Evolutionary conservation across 2,329 filamentous ascomycete genomes (phyloP), one percentile per base, ranked within the genome.

Genomic region (Emericellopsis atlantica): DNA sequence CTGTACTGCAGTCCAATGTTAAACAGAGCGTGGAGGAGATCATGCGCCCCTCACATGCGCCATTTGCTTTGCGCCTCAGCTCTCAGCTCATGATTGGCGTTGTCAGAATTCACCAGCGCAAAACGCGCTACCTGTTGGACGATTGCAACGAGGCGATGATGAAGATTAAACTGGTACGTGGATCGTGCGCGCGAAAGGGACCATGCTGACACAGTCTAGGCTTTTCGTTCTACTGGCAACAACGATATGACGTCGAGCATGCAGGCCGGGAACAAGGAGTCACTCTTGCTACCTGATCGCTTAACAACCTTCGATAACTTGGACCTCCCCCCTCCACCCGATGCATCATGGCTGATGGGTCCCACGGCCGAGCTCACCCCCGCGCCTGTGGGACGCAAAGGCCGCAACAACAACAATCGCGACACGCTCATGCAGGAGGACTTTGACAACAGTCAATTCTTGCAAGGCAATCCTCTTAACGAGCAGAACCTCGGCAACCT

Each of bases 61-160:
- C 92, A 24, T 90, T 98, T 76, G 92, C 92, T 24, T 66, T 98
- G 54, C 87, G 92, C 51, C 68, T 98, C 46, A 96, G 88, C 56
- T 89, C 90, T 45, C 92, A 98, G 66, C 72, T 98, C 43, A 70
- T 98, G 55, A 75, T 98, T 42, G 92, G 92, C 66, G 92, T 98
- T 22, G 92, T 95, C 51, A 80, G 90, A 57, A 98, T 98, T 56
- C 98, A 98, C 64, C 93, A 89, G 62, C 77, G 92, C 56, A 98
- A 98, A 66, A 90, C 92, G 55, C 84, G 89, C 54, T 98, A 98
- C 62, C 69, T 98, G 39, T 70, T 96, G 37, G 92, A 98, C 55
- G 92, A 98, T 58, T 98, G 92, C 65, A 95, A 94, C 54, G 92
- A 98, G 64, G 90, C 90, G 32, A 70, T 98, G 49, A 81, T 94